Evolutionary conservation across 2,329 filamentous ascomycete species (phyloP).

Genomic region (Microsporum audouinii): DNA sequence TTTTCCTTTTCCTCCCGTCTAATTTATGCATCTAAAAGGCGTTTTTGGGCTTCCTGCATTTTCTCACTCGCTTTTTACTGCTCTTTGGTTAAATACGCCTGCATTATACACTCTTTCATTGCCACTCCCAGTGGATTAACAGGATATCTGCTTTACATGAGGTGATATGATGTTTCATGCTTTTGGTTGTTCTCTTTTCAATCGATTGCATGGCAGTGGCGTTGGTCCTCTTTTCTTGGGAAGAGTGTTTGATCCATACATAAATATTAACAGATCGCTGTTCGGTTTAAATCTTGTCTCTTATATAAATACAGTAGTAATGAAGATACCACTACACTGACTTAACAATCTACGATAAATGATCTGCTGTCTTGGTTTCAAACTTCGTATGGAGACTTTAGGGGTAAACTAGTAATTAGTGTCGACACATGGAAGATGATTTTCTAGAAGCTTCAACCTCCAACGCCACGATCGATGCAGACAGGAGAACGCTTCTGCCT

Average conservation of each 20-base stretch:
- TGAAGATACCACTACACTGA: no score
- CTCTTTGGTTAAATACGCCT: not conserved
- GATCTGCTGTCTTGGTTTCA: no score
- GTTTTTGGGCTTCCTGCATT: not conserved
- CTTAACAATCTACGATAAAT: no score
- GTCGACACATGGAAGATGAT: no score
- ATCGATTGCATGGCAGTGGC: not conserved
- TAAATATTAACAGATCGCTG: not conserved
- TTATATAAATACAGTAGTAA: not conserved
- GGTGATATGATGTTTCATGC: not conserved
- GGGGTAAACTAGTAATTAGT: no score
- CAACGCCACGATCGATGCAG: no score
- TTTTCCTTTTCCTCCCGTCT: not conserved
- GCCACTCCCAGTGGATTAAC: not conserved
- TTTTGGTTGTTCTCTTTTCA: not conserved
- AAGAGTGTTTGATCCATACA: not conserved
- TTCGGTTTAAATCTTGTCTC: not conserved
- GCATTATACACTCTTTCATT: slow-evolving; percentile 3
- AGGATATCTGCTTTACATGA: not conserved
- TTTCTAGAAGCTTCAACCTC: no score
- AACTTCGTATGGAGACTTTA: no score
- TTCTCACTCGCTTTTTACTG: not conserved
- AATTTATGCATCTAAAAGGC: slow-evolving; percentile 2
- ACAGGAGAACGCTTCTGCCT: no score
- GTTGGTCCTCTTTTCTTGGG: not conserved